These are phyloP conservation scores for Psilocybe mexicana DNA, from an alignment of 1,284 basidiomycete genomes.

Conservation along the genomic window DNA sequence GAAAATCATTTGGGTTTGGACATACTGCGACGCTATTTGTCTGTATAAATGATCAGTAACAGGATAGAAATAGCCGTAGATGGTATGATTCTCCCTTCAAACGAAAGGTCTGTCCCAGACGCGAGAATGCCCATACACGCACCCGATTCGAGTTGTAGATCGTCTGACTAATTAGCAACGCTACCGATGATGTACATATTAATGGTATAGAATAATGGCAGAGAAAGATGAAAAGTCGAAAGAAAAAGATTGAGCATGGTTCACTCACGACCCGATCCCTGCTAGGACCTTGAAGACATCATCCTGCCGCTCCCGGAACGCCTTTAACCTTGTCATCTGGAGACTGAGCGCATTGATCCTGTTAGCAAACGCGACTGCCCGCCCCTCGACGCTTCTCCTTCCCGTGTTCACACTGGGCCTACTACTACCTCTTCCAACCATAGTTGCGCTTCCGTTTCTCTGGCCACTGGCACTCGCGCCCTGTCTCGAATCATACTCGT, in stretches of 20 bases:
- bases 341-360: conserved; percentile 71
- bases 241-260: background rate
- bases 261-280: conserved; percentile 4
- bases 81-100: background rate
- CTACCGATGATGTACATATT: background rate
- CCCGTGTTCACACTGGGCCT: conserved; percentile 11
- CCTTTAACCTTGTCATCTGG: conserved; percentile 62
- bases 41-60: background rate
- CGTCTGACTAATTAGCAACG: background rate
- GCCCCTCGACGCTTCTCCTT: conserved; percentile 55
- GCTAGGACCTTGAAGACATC: conserved; percentile 69
- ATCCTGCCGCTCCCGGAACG: conserved; percentile 71
- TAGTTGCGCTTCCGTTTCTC: too few relatives aligned
- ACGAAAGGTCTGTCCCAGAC: background rate
- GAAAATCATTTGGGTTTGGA: background rate
- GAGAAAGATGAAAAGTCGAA: background rate
- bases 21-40: background rate
- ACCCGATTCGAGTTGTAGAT: background rate
- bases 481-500: conserved; percentile 27
- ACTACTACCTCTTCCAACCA: too few relatives aligned
- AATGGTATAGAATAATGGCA: background rate
- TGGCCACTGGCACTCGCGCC: conserved; percentile 15
- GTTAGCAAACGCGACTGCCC: conserved; percentile 70
- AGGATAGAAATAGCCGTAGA: background rate
- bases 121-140: background rate